Evolutionary conservation across 495 filamentous ascomycete species (phyloP), one percentile per base, ranked within the genome.

Genomic region (Hypoxylon crocopeplum): DNA sequence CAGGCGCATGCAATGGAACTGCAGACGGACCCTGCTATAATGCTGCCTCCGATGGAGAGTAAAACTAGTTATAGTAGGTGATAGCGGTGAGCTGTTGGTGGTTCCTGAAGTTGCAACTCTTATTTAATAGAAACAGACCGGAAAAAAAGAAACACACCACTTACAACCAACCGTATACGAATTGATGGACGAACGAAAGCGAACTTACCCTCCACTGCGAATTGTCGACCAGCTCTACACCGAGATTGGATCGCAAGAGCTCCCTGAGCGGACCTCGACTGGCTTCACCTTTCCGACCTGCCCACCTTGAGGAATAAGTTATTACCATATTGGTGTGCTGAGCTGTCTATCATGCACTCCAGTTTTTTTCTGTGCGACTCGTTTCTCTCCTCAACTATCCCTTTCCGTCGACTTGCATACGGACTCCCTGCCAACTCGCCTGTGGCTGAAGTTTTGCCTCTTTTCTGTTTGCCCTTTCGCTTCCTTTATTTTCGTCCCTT

Each of bases 371-470:
- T 50, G 58, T 64, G 59, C 48, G 48, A 64, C 59, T 64, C 46
- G 56, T 55, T 49, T 27, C 56, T 52, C 41, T 50, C 58, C 63
- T 42, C 40, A 52, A 53, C 51, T 56, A 51, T 57, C 67, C 59
- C 22, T 51, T 61, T 69, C 53, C 45, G 57, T 67, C 67, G 63
- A 69, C 52, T 13, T 69, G 67, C 67, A 69, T 24, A 47, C 41
- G 21, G 15, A 46, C 46, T 57, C 53, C 58, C 46, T 58, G 61
- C 41, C 13, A 38, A 53, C 32, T 51, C 32, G 19, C 38, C 27
- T 52, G 59, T 56, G 59, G 59, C 59, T 64, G 56, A 53, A 49
- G 24, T 34, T 48, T 47, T 65, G 56, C 48, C 53, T 67, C 56
- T 59, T 48, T 67, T 54, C 36, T 59, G 48, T 56, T 61, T 52